A percentile compares a stretch with the other conserved stretches of the same genome.
These are phyloP conservation scores for Phyllosticta citrichinensis DNA, from an alignment of 2,329 filamentous ascomycete genomes.

Conservation along the genomic window DNA sequence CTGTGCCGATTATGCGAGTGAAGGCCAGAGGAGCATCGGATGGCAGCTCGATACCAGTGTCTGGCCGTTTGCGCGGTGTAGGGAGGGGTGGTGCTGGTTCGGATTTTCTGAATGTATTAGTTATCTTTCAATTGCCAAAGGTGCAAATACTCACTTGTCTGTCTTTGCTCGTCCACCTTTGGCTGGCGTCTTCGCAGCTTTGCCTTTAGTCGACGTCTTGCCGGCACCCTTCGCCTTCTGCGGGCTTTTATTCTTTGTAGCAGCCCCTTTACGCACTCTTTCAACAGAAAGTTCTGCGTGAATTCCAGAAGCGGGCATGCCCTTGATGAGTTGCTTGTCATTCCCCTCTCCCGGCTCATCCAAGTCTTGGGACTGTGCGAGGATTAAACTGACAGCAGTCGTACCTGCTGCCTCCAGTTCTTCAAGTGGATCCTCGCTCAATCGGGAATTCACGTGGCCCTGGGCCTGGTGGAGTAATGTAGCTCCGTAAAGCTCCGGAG, in stretches of 20 bases:
- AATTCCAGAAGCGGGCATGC: conserved; percentile 32
- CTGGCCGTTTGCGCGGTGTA: conserved; percentile 12
- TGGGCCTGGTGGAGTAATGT: conserved; percentile 48
- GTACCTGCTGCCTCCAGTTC: conserved; percentile 17
- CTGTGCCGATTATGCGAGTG: conserved; percentile 63
- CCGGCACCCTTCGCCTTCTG: neutral
- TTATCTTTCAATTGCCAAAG: no score
- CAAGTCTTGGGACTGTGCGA: conserved; percentile 16
- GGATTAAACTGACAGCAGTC: conserved; percentile 11
- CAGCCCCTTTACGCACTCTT: neutral
- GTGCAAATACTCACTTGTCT: neutral
- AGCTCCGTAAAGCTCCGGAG: conserved; percentile 47
- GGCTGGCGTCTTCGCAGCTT: neutral
- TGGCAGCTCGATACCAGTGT: conserved; percentile 21
- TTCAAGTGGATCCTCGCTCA: conserved; percentile 13
- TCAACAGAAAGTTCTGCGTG: conserved; percentile 3
- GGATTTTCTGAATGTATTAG: neutral
- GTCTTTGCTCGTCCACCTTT: neutral
- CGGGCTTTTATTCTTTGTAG: neutral
- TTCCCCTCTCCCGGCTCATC: conserved; percentile 17
- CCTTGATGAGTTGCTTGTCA: conserved; percentile 20
- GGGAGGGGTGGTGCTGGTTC: neutral
- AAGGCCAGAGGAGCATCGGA: conserved; percentile 45
- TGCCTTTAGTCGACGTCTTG: neutral
- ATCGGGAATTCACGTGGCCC: conserved; percentile 37